These are phyloP conservation scores for Rostrohypoxylon terebratum DNA, from an alignment of 495 filamentous ascomycete genomes.

Conservation along the genomic window DNA sequence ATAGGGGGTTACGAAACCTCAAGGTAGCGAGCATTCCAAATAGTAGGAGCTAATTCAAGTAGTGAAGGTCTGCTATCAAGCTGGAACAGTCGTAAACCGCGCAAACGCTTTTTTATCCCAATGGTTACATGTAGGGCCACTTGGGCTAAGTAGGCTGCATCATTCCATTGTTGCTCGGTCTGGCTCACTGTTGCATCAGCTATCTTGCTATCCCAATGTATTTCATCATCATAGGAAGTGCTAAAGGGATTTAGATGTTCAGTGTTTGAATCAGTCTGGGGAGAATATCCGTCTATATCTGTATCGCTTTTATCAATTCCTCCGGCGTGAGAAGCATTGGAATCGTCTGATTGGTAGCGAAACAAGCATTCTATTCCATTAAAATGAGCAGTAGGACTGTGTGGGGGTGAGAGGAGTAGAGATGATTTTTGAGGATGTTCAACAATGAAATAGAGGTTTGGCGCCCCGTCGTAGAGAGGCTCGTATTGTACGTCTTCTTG, in stretches of 20 bases:
- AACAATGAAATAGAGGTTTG: conserved; percentile 49
- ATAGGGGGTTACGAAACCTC: conserved; percentile 42
- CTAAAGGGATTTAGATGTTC: conserved; percentile 21
- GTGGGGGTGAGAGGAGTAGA: conserved; percentile 46
- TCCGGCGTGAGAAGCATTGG: not conserved
- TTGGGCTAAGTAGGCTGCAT: conserved; percentile 49
- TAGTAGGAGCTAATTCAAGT: conserved; percentile 58
- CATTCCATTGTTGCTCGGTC: conserved; percentile 29
- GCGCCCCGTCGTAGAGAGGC: conserved; percentile 35
- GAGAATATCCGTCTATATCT: not conserved
- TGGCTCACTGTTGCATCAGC: not conserved
- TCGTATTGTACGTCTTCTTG: conserved; percentile 40
- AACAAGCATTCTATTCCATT: conserved; percentile 49
- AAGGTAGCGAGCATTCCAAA: conserved; percentile 59
- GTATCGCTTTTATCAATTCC: not conserved
- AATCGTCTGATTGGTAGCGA: conserved; percentile 21
- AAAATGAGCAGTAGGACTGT: conserved; percentile 49
- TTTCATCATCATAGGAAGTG: not conserved
- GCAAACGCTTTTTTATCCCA: conserved; percentile 45
- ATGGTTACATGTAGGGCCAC: conserved; percentile 51
- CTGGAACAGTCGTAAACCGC: conserved; percentile 42
- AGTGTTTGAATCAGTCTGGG: not conserved
- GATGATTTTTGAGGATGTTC: conserved; percentile 49
- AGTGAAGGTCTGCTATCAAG: conserved; percentile 44
- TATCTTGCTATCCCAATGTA: not conserved